A percentile compares a stretch with the other conserved stretches of the same genome.
Evolutionary conservation across 2,329 filamentous ascomycete genomes (phyloP).

Genomic region (Fusarium sp.): DNA sequence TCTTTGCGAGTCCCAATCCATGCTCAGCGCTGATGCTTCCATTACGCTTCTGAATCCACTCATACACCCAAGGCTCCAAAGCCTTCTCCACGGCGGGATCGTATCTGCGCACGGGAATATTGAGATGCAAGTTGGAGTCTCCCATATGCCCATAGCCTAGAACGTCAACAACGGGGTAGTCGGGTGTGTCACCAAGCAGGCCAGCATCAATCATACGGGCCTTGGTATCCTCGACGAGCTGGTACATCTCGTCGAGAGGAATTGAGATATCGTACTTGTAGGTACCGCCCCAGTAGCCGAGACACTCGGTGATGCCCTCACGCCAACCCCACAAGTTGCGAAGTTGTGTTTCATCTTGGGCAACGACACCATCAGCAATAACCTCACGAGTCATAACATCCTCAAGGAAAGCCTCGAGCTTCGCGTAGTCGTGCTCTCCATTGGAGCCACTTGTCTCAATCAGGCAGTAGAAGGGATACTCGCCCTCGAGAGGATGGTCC

Average conservation of each 20-base stretch:
- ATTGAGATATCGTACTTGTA: slow-evolving; percentile 99
- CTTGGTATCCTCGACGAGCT: slow-evolving; percentile 86
- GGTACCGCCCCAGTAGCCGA: slow-evolving; percentile 91
- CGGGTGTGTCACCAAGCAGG: slow-evolving; percentile 80
- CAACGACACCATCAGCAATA: slow-evolving; percentile 88
- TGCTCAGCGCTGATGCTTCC: slow-evolving; percentile 98
- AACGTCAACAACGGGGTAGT: slow-evolving; percentile 86
- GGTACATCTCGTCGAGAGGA: slow-evolving; percentile 86
- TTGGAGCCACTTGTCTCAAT: slow-evolving; percentile 97
- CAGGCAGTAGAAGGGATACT: slow-evolving; percentile 94
- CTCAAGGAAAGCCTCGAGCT: slow-evolving; percentile 90
- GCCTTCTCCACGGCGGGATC: slow-evolving; percentile 87
- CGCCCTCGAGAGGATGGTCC: slow-evolving; percentile 82
- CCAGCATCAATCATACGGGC: slow-evolving; percentile 78
- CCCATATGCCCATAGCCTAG: slow-evolving; percentile 99
- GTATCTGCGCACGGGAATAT: slow-evolving; percentile 84
- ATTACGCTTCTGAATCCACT: slow-evolving; percentile 90
- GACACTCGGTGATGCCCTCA: slow-evolving; percentile 89
- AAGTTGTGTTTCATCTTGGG: slow-evolving; percentile 92
- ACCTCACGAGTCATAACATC: slow-evolving; percentile 90
- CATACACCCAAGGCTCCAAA: slow-evolving; percentile 95
- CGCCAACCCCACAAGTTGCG: slow-evolving; percentile 90
- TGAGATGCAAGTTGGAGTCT: slow-evolving; percentile 94
- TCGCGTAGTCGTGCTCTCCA: slow-evolving; percentile 90
- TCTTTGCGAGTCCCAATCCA: slow-evolving; percentile 93